Evolutionary conservation across 1,284 basidiomycete genomes (phyloP), one percentile per base, ranked within the genome.

Genomic region (Prillingera fragicola): DNA sequence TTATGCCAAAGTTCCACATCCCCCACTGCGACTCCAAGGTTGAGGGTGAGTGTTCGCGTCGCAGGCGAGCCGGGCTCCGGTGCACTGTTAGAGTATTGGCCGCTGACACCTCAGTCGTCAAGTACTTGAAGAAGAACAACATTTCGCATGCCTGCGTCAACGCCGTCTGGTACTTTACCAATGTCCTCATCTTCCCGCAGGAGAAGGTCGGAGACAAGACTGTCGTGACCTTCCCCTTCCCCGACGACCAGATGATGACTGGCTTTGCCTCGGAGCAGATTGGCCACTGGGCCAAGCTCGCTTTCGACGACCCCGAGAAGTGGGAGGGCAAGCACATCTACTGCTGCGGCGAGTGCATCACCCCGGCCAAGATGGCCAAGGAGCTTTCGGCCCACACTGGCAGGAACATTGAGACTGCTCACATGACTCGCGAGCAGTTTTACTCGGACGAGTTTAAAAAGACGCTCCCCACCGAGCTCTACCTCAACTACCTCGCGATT

Each of bases 1-100:
- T 34, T 34, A 21, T 3, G 9, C 8, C n/a, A 4, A 29, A 33
- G 7, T 18, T 22, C 14, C 13, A 26, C 19, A 33, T 41, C 21
- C 37, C 44, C n/a, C 49, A 54, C 43, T 45, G 41, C 27, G 38
- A 48, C 19, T 29, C 28, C 26, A 52, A 55, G 43, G 23, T 23
- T 18, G 19, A 25, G 35, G 42, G 49, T 48, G 25, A 42, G 45
- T 41, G 4, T 8, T 18, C 15, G 17, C 18, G 5, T 31, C 19
- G 10, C 21, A 13, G 29, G 27, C 15, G 15, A 7, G 17, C 8
- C 14, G 8, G 9, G 8, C 27, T 33, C 17, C 6, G 21, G n/a
- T 28, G 9, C 3, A 7, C 3, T 19, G 18, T 19, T 9, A 15
- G 21, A 23, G 15, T 10, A 9, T n/a, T 7, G 22, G 7, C 15